Evolutionary conservation across 1,284 basidiomycete genomes (phyloP).

Genomic region (Thecaphora thlaspeos): DNA sequence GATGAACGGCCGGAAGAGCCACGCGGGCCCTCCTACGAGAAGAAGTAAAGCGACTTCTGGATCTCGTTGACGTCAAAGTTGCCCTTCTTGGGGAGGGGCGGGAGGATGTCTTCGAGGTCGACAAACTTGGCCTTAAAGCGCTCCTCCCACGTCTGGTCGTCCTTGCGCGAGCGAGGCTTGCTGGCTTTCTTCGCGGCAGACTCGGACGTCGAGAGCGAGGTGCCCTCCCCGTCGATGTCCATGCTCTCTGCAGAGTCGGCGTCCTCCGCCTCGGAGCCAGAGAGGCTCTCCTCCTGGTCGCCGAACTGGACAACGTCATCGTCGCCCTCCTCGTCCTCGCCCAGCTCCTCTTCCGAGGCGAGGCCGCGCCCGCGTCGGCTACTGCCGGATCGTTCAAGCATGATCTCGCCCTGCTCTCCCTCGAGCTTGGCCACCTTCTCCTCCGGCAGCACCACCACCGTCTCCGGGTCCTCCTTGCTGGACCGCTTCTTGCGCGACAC

Average conservation of each 20-base stretch:
- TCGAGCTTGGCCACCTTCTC: constrained; percentile 8
- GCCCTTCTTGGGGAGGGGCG: constrained; percentile 81
- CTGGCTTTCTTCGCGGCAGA: constrained; percentile 1
- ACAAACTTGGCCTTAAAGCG: constrained; percentile 64
- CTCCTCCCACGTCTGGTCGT: constrained; percentile 19
- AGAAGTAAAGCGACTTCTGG: constrained; percentile 56
- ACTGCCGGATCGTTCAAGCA: constrained; percentile 12
- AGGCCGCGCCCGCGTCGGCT: too few relatives aligned
- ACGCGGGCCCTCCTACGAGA: constrained; percentile 24
- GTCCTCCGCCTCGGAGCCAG: background rate
- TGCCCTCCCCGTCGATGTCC: constrained; percentile 7
- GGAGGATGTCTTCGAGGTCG: constrained; percentile 73
- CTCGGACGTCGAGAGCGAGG: constrained; percentile 2
- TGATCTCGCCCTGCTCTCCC: constrained; percentile 14
- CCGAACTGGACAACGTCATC: constrained; percentile 13
- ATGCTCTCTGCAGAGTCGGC: background rate
- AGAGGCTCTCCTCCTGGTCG: constrained; percentile 3
- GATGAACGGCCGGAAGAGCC: background rate
- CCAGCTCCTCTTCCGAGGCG: too few relatives aligned
- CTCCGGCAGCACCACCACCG: background rate
- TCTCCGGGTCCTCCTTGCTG: constrained; percentile 1
- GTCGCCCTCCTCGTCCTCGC: constrained; percentile 2
- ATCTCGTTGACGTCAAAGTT: constrained; percentile 83
- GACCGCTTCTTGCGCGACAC: constrained; percentile 2
- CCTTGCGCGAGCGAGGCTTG: constrained; percentile 5